Conservation (phyloP, 441 rosid genomes). For the Oxalis stricta region DNA sequence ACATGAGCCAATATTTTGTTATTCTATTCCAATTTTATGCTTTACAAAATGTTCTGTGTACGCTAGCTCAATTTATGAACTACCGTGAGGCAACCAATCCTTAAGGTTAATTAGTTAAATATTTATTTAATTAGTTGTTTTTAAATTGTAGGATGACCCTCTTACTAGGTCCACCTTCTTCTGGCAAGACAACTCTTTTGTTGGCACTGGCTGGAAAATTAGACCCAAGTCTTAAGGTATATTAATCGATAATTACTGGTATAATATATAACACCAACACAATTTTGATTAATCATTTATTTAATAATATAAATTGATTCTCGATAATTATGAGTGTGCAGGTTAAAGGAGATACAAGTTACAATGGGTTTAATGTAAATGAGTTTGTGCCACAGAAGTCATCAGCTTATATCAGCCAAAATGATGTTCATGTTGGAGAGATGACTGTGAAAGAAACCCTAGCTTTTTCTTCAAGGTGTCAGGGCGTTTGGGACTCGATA, state of each 20-base stretch:
- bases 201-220: constrained; percentile 56
- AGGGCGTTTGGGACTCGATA: constrained; percentile 49
- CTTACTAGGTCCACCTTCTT: constrained; percentile 52
- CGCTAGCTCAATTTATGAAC: no score
- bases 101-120: no score
- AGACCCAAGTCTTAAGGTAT: constrained; percentile 38
- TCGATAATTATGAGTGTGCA: constrained; percentile 7
- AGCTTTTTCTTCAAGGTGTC: constrained; percentile 56
- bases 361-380: constrained; percentile 50
- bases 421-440: constrained; percentile 57
- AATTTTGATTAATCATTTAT: background rate
- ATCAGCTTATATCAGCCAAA: constrained; percentile 50
- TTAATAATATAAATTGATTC: background rate
- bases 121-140: no score
- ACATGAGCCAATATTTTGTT: no score
- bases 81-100: no score
- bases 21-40: no score
- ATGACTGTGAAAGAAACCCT: constrained; percentile 64
- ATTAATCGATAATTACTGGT: background rate
- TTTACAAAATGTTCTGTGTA: no score
- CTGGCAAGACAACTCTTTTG: constrained; percentile 53
- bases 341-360: constrained; percentile 42
- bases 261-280: no score
- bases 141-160: constrained; percentile 48
- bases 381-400: constrained; percentile 55